phyloP scores from a whole-genome alignment of 2,329 filamentous ascomycete species.

The Passalora sequoiae region DNA sequence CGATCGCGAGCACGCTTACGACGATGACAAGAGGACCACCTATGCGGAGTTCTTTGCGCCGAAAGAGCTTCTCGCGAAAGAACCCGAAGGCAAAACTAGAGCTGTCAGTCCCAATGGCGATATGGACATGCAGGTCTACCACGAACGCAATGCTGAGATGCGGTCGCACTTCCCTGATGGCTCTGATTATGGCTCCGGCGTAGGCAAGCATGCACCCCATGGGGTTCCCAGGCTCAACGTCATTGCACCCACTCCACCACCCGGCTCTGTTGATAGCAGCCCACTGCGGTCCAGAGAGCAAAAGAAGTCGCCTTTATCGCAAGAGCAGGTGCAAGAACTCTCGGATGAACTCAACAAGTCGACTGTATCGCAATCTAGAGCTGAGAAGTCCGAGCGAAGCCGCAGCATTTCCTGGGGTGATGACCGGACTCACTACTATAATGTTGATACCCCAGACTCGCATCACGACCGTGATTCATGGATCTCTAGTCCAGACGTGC shows the following conservation, averaged over 20 bases:
- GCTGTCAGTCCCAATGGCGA: constrained; percentile 41
- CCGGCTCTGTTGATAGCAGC: constrained; percentile 38
- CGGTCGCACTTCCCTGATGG: constrained; percentile 13
- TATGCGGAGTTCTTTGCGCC: constrained; percentile 47
- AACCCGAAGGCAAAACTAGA: constrained; percentile 35
- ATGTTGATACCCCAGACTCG: constrained; percentile 43
- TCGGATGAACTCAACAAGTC: constrained; percentile 11
- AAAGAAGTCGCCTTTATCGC: constrained; percentile 32
- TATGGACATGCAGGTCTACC: constrained; percentile 41
- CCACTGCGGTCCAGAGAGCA: constrained; percentile 33
- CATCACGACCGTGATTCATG: constrained; percentile 24
- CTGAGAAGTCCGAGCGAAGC: constrained; percentile 21
- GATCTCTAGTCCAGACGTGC: constrained; percentile 18
- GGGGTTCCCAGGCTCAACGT: constrained; percentile 51
- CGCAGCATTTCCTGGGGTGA: constrained; percentile 45
- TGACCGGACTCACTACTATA: constrained; percentile 44
- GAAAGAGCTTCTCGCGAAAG: constrained; percentile 40
- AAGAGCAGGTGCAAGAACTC: constrained; percentile 14
- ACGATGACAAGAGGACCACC: constrained; percentile 12
- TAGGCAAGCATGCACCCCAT: constrained; percentile 25
- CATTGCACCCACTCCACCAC: constrained; percentile 54
- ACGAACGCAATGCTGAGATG: constrained; percentile 34
- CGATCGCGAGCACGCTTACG: constrained; percentile 41
- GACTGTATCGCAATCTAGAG: constrained; percentile 4
- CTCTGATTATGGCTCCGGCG: constrained; percentile 13